Evolutionary conservation across 306 rosid species (phyloP).

Genomic region (Sphenostylis stenocarpa): DNA sequence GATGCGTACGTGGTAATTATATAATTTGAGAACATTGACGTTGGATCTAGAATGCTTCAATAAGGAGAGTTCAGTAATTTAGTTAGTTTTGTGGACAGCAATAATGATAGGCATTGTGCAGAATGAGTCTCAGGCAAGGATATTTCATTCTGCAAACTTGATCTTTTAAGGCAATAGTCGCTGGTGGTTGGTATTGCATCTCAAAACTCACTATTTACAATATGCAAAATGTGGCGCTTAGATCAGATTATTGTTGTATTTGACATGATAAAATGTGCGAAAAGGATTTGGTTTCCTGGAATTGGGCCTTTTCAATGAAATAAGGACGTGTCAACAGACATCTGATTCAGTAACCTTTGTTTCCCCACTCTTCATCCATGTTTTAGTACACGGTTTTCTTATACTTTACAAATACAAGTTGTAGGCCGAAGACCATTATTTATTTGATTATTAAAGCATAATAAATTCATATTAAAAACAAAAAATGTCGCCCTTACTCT

Average conservation of each 20-base stretch:
- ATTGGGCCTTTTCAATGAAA: no score
- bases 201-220: neutral
- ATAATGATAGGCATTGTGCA: neutral
- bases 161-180: neutral
- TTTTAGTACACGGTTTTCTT: no score
- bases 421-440: neutral
- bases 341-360: no score
- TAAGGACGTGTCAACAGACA: no score
- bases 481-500: neutral
- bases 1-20: neutral
- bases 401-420: neutral
- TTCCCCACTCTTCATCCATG: no score
- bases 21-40: neutral
- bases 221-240: neutral
- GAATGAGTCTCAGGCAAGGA: neutral
- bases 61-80: neutral
- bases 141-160: neutral
- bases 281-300: no score
- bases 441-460: no score
- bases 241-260: neutral
- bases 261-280: no score
- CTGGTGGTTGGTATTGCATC: neutral
- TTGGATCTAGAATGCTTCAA: neutral
- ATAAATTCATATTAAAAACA: no score
- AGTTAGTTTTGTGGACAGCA: no score